Evolutionary conservation across 805 yeast genomes (phyloP).

Genomic region (Blastobotrys peoriensis): DNA sequence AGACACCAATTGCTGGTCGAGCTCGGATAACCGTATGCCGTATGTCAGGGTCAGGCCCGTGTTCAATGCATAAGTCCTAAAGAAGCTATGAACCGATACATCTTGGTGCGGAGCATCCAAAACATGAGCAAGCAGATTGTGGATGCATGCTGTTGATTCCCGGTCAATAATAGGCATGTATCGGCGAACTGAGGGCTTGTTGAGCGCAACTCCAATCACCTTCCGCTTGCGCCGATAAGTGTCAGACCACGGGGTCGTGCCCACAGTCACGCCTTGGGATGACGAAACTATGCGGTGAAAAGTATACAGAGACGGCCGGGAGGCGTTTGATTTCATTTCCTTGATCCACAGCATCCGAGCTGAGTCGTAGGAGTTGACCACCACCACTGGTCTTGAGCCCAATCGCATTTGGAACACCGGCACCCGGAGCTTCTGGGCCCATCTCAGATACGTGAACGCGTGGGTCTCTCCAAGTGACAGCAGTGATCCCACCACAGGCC

Average conservation of each 20-base stretch:
- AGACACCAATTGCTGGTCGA: slow-evolving; percentile 24
- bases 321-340: slow-evolving; percentile 48
- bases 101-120: slow-evolving; percentile 28
- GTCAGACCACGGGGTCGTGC: slow-evolving; percentile 41
- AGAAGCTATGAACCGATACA: slow-evolving; percentile 30
- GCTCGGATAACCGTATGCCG: slow-evolving; percentile 34
- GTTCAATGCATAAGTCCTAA: slow-evolving; percentile 35
- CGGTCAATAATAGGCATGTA: slow-evolving; percentile 32
- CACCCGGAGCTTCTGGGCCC: slow-evolving; percentile 36
- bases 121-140: slow-evolving; percentile 20
- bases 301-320: slow-evolving; percentile 61
- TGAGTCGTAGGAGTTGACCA: slow-evolving; percentile 60
- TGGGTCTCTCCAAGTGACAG: slow-evolving; percentile 44
- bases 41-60: slow-evolving; percentile 36
- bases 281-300: slow-evolving; percentile 58
- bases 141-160: slow-evolving; percentile 32
- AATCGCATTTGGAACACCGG: slow-evolving; percentile 57
- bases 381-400: slow-evolving; percentile 51
- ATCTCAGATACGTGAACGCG: slow-evolving; percentile 39
- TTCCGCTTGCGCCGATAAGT: slow-evolving; percentile 32
- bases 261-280: slow-evolving; percentile 37
- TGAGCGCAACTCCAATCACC: slow-evolving; percentile 36
- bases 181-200: slow-evolving; percentile 33
- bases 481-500: slow-evolving; percentile 49
- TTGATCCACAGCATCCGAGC: slow-evolving; percentile 49